Conservation (phyloP, 1,284 basidiomycete species). For the Laetiporus sulphureus region DNA sequence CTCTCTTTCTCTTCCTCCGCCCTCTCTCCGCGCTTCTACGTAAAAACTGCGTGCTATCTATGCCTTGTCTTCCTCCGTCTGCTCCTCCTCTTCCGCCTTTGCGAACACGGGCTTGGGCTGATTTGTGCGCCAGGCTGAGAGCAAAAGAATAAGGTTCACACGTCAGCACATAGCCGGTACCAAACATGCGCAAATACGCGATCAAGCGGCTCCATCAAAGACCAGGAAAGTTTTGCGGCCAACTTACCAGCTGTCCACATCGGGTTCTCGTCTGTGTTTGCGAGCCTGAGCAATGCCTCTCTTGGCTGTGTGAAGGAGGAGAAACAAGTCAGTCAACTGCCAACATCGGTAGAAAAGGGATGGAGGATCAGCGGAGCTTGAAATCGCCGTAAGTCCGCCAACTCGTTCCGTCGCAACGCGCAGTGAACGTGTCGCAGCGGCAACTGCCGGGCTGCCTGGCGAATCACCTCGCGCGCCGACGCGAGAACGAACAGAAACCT, state of each 20-base stretch:
- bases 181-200: conserved; percentile 35
- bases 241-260: conserved; percentile 76
- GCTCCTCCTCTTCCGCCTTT: conserved; percentile 40
- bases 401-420: conserved; percentile 22
- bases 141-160: conserved; percentile 52
- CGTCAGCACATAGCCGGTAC: conserved; percentile 54
- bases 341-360: conserved; percentile 11
- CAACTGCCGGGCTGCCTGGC: conserved; percentile 6
- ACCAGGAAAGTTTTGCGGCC: conserved; percentile 13
- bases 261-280: conserved; percentile 71
- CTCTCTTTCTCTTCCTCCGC: conserved; percentile 12
- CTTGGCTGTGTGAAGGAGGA: conserved; percentile 61
- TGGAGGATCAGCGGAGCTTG: conserved; percentile 14
- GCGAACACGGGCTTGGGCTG: conserved; percentile 78
- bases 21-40: conserved; percentile 10
- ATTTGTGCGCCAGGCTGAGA: conserved; percentile 73
- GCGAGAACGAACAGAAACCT: too few species aligned
- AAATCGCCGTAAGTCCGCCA: conserved; percentile 14
- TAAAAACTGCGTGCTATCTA: conserved; percentile 19
- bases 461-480: too few species aligned
- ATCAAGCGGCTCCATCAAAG: conserved; percentile 9
- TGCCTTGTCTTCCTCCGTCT: conserved; percentile 50
- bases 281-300: conserved; percentile 94
- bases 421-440: conserved; percentile 18
- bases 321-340: conserved; percentile 14